A percentile compares a stretch with the other conserved stretches of the same genome.
phyloP scores from a whole-genome alignment of 768 basidiomycete genomes.

The Leccinum subgranulosum region DNA sequence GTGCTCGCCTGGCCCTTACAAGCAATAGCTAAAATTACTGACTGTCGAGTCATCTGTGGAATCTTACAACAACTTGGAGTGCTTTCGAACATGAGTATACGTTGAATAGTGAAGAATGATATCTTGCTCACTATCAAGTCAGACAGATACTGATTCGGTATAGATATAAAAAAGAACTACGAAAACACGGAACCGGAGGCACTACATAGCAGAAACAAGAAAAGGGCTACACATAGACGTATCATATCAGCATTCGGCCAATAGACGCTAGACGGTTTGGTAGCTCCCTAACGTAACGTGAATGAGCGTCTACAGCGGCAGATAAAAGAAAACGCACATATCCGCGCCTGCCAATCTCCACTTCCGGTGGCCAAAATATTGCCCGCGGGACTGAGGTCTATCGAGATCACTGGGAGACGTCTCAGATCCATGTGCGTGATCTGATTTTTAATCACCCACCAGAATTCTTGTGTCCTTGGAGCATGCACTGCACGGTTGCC shows the following conservation, averaged over 20 bases:
- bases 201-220: constrained; percentile 29
- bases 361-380: constrained; percentile 65
- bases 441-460: constrained; percentile 37
- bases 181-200: constrained; percentile 8
- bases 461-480: constrained; percentile 75
- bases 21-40: not conserved
- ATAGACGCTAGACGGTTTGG: constrained; percentile 24
- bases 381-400: constrained; percentile 62
- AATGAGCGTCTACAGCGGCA: constrained; percentile 1
- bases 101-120: constrained; percentile 5
- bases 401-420: constrained; percentile 55
- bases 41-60: not conserved
- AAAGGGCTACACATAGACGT: constrained; percentile 26
- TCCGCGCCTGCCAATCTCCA: constrained; percentile 69
- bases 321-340: constrained; percentile 44
- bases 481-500: constrained; percentile 85
- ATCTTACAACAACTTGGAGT: constrained; percentile 2
- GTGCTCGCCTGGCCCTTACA: not conserved
- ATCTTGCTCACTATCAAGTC: constrained; percentile 5
- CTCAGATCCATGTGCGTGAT: constrained; percentile 6
- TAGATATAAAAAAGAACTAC: constrained; percentile 20
- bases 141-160: constrained; percentile 14
- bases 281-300: constrained; percentile 25
- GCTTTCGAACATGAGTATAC: constrained; percentile 1
- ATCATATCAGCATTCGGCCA: constrained; percentile 10